Conservation (phyloP, 169 alveolate species). For the Plasmodium cynomolgi region DNA sequence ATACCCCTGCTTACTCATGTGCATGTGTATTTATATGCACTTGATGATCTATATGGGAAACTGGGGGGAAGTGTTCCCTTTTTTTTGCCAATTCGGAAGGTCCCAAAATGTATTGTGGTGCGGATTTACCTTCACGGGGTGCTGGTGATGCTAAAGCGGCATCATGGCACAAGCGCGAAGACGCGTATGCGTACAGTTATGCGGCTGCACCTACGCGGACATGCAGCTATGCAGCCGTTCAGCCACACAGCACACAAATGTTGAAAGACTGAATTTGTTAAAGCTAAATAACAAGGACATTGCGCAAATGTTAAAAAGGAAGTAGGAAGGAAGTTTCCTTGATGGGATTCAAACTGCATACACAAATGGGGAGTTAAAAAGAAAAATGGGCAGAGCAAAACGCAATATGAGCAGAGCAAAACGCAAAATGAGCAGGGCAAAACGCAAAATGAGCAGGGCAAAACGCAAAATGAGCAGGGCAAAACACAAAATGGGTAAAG, state of each 20-base stretch:
- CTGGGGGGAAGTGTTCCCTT: neutral
- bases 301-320: neutral
- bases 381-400: neutral
- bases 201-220: neutral
- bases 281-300: neutral
- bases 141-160: neutral
- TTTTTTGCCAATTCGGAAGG: neutral
- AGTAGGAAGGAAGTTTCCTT: neutral
- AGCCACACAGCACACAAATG: neutral
- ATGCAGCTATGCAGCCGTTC: neutral
- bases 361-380: neutral
- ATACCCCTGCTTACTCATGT: neutral
- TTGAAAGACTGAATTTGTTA: neutral
- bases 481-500: neutral
- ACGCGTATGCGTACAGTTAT: neutral
- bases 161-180: neutral
- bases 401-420: neutral
- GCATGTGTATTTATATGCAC: neutral
- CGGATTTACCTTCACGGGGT: neutral
- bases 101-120: neutral
- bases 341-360: neutral
- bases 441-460: neutral
- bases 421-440: neutral
- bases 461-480: neutral
- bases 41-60: neutral